Percentiles rank a stretch among this genome's conserved stretches.
phyloP scores from a whole-genome alignment of 2,329 filamentous ascomycete species.

The Penicillium rolfsii region DNA sequence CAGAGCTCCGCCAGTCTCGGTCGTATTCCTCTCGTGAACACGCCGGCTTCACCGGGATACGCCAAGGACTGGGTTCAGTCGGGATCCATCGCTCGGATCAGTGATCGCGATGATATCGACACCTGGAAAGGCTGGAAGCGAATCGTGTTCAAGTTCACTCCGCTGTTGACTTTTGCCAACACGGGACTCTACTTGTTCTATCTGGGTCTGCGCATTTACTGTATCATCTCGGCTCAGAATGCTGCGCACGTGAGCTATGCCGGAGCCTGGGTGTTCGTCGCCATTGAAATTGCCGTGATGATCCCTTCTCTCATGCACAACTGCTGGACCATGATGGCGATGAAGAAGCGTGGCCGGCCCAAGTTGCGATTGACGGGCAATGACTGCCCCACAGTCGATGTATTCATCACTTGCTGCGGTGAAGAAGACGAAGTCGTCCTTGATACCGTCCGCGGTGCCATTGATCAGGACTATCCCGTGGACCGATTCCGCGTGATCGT shows the following conservation, averaged over 20 bases:
- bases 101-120: conserved; percentile 43
- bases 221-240: conserved; percentile 57
- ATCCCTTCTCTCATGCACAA: conserved; percentile 62
- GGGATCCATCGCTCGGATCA: conserved; percentile 42
- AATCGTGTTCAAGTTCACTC: conserved; percentile 39
- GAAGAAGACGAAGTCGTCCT: conserved; percentile 49
- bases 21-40: conserved; percentile 38
- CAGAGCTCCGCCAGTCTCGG: conserved; percentile 41
- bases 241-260: conserved; percentile 47
- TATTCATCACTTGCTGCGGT: conserved; percentile 50
- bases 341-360: conserved; percentile 59
- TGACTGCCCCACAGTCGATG: conserved; percentile 47
- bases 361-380: conserved; percentile 53
- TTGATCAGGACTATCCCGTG: conserved; percentile 47
- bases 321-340: conserved; percentile 60
- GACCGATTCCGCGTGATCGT: conserved; percentile 44
- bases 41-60: conserved; percentile 34
- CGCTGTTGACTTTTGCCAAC: conserved; percentile 41
- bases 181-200: conserved; percentile 50
- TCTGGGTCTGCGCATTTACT: conserved; percentile 56
- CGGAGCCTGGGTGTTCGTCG: conserved; percentile 62
- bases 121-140: conserved; percentile 45
- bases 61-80: conserved; percentile 44
- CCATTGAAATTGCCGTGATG: conserved; percentile 57
- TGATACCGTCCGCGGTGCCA: conserved; percentile 45